Conservation (phyloP, 2,329 filamentous ascomycete genomes). For the Helminthosporium solani region DNA sequence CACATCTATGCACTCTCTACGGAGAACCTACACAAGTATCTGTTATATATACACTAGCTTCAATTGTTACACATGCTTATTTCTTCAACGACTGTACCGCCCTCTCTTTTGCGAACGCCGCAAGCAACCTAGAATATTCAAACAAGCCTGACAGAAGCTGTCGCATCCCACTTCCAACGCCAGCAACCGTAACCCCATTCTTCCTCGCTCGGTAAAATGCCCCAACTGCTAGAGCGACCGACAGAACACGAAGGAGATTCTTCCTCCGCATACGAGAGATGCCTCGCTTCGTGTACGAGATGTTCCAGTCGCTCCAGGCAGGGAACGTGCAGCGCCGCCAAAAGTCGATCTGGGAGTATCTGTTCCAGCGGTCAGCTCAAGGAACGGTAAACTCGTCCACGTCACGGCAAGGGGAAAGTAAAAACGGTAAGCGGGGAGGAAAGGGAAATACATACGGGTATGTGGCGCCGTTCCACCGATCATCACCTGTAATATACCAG, state of each 20-base stretch:
- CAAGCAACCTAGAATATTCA: neutral
- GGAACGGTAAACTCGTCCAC: too few species aligned
- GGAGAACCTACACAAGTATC: too few species aligned
- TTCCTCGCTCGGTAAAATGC: slow-evolving; percentile 27
- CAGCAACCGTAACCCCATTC: slow-evolving; percentile 23
- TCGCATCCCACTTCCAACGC: slow-evolving; percentile 18
- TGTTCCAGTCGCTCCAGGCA: slow-evolving; percentile 56
- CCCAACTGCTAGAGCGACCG: slow-evolving; percentile 21
- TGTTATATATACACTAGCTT: too few species aligned
- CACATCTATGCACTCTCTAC: too few species aligned
- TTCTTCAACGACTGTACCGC: neutral
- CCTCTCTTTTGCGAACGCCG: neutral
- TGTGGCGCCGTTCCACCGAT: slow-evolving; percentile 74
- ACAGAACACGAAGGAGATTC: slow-evolving; percentile 18
- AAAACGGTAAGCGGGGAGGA: neutral
- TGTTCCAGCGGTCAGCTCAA: too few species aligned
- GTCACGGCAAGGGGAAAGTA: neutral
- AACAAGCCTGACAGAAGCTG: slow-evolving; percentile 5
- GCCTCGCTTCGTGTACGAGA: slow-evolving; percentile 53
- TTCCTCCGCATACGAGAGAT: slow-evolving; percentile 32
- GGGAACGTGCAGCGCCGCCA: slow-evolving; percentile 54
- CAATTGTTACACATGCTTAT: too few species aligned
- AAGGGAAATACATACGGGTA: slow-evolving; percentile 47
- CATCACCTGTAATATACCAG: slow-evolving; percentile 75
- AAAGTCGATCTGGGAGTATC: slow-evolving; percentile 51